Conservation (phyloP, 768 basidiomycete genomes). For the Lactarius psammicola region DNA sequence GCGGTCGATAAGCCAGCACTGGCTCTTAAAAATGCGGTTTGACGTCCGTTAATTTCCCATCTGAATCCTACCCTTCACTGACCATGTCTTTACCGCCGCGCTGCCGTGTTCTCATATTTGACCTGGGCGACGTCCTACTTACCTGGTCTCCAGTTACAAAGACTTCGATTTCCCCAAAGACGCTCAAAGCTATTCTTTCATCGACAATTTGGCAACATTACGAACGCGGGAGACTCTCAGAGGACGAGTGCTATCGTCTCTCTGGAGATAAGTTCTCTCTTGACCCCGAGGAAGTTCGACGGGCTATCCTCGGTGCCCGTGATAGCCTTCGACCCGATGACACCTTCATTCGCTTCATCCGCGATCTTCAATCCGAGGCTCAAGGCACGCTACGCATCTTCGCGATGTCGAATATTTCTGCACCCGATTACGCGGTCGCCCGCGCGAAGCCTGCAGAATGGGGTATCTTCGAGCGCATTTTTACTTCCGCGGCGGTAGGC, state of each 20-base stretch:
- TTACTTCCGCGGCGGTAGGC: conserved; percentile 50
- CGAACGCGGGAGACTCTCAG: conserved; percentile 45
- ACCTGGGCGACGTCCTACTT: conserved; percentile 57
- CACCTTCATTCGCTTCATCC: conserved; percentile 46
- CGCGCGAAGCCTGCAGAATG: conserved; percentile 47
- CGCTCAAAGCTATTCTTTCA: conserved; percentile 43
- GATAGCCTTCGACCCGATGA: conserved; percentile 47
- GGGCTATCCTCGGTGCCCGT: conserved; percentile 48
- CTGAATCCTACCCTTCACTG: neutral
- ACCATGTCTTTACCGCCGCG: conserved; percentile 20
- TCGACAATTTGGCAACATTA: conserved; percentile 52
- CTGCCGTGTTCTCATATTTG: conserved; percentile 44
- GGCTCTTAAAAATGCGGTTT: conserved; percentile 7
- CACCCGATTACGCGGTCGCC: conserved; percentile 49
- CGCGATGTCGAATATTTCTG: conserved; percentile 61
- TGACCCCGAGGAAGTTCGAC: conserved; percentile 41
- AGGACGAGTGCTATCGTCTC: conserved; percentile 45
- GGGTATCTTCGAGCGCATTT: conserved; percentile 49
- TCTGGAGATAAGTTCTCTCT: conserved; percentile 43
- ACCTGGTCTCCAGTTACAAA: conserved; percentile 49
- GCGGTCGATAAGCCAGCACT: neutral
- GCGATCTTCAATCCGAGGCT: conserved; percentile 44
- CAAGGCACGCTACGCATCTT: conserved; percentile 43
- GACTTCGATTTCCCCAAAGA: conserved; percentile 43
- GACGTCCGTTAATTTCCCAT: neutral